A percentile compares a stretch with the other conserved stretches of the same genome.
phyloP scores from a whole-genome alignment of 108 stramenopile species.

The Nannochloropsis oceanica region DNA sequence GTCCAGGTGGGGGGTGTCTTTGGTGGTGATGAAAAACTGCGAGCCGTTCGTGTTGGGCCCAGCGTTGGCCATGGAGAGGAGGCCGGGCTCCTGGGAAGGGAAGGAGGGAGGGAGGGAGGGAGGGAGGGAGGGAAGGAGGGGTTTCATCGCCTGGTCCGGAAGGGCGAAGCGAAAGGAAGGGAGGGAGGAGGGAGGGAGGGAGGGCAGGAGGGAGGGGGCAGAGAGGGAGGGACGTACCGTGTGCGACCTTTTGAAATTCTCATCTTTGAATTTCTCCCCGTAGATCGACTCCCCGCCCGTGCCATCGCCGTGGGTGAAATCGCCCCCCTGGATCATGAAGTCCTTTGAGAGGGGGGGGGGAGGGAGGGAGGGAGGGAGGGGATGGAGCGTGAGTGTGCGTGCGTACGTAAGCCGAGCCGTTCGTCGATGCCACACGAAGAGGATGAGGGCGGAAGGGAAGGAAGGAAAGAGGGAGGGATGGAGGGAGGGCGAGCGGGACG shows the following conservation, averaged over 20 bases:
- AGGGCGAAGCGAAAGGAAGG: no score
- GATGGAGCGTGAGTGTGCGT: not conserved
- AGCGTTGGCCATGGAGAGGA: constrained; percentile 46
- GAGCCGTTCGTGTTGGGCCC: constrained; percentile 77
- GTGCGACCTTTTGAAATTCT: constrained; percentile 49
- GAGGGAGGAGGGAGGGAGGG: no score
- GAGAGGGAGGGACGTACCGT: constrained; percentile 41
- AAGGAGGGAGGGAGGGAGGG: not conserved
- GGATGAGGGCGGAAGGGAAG: not conserved
- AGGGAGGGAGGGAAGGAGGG: no score
- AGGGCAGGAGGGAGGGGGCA: constrained; percentile 3
- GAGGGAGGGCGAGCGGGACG: not conserved
- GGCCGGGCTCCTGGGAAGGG: constrained; percentile 21
- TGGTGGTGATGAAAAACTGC: constrained; percentile 60
- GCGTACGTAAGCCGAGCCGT: not conserved
- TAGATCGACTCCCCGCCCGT: constrained; percentile 50
- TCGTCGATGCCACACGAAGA: no score
- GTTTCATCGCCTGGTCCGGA: no score
- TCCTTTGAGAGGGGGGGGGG: not conserved
- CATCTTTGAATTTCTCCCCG: constrained; percentile 44
- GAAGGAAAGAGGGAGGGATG: not conserved
- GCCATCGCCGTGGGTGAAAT: constrained; percentile 77
- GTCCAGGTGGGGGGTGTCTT: constrained; percentile 22
- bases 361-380: not conserved
- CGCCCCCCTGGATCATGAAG: constrained; percentile 50